These are phyloP conservation scores for Helicocarpus griseus DNA, from an alignment of 2,329 filamentous ascomycete genomes.

Conservation along the genomic window DNA sequence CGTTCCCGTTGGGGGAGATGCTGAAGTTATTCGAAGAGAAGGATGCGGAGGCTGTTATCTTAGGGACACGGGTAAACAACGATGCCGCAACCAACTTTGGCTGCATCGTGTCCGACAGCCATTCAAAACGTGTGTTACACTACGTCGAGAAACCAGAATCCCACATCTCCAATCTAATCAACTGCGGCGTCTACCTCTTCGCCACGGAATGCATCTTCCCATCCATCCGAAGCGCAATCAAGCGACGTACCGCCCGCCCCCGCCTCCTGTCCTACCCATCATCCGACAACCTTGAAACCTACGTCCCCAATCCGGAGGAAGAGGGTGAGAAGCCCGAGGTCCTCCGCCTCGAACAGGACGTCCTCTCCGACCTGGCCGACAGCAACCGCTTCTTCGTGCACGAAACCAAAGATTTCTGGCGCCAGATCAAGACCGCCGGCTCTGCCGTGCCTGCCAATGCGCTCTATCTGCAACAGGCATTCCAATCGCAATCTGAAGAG, in stretches of 20 bases:
- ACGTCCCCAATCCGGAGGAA: constrained; percentile 58
- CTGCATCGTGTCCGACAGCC: constrained; percentile 89
- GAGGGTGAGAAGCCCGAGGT: constrained; percentile 71
- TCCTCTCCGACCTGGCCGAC: constrained; percentile 88
- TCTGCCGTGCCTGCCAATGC: constrained; percentile 95
- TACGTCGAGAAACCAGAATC: constrained; percentile 99
- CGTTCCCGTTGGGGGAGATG: constrained; percentile 94
- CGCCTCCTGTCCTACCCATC: constrained; percentile 92
- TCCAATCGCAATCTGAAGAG: constrained; percentile 71
- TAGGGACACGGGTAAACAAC: constrained; percentile 83
- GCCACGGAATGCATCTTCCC: constrained; percentile 93
- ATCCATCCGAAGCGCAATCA: constrained; percentile 86
- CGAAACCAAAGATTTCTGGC: constrained; percentile 99
- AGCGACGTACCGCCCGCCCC: constrained; percentile 84
- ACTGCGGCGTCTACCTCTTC: constrained; percentile 98
- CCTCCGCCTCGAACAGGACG: constrained; percentile 92
- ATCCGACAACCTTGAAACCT: constrained; percentile 78
- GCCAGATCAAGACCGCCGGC: constrained; percentile 98
- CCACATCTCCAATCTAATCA: constrained; percentile 96
- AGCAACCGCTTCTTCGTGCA: constrained; percentile 97
- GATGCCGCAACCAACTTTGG: constrained; percentile 94
- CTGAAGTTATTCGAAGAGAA: constrained; percentile 87
- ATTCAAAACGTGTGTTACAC: constrained; percentile 91
- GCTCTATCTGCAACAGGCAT: constrained; percentile 88
- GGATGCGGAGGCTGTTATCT: constrained; percentile 90